Evolutionary conservation across 768 basidiomycete genomes (phyloP), one percentile per base, ranked within the genome.

Genomic region (Lactifluus subvellereus): DNA sequence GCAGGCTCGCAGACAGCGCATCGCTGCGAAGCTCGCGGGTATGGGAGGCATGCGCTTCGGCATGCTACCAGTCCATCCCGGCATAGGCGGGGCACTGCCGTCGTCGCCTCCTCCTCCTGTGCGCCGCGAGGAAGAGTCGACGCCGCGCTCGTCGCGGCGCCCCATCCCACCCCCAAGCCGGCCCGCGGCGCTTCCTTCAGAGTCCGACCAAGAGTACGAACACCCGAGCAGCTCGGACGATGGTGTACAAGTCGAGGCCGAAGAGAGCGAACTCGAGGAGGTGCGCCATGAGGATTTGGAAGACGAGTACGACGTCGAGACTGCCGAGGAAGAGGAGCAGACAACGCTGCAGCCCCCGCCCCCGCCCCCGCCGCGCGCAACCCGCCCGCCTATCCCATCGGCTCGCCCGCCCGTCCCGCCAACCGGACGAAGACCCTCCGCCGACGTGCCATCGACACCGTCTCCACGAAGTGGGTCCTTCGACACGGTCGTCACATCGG

Each of bases 251-350:
- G 82, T 84, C 30, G 88, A 89, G 61, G 82, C 80, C 6, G 87
- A 88, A 69, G 87, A 89, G 68, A 88, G 86, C 64, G 87, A 89
- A 69, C 75, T 84, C 14, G 88, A 89, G 66, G 87, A 89, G 66
- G 81, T 86, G 9, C 76, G 73, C 9, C 77, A 85, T 62, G 82
- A 84, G 40, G 85, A 87, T 65, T 80, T 76, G 9, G 73, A 64
- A 37, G 62, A 60, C 48, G 62, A 64, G 40, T 60, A 71, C 27
- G 66, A 40, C 10, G 70, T 52, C 35, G 63, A 70, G 32, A 61
- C 57, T 32, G 57, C 40, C 7, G 55, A 74, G 55, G 78, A 82
- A 32, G 74, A 71, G 5, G 73, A 72, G 56, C 81, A 80, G 59
- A 79, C 78, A 58, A 72, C 73, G 11, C 84, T 85, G 27, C 82